Evolutionary conservation across 2,329 filamentous ascomycete genomes (phyloP).

Genomic region (Calonectria pauciramosa): DNA sequence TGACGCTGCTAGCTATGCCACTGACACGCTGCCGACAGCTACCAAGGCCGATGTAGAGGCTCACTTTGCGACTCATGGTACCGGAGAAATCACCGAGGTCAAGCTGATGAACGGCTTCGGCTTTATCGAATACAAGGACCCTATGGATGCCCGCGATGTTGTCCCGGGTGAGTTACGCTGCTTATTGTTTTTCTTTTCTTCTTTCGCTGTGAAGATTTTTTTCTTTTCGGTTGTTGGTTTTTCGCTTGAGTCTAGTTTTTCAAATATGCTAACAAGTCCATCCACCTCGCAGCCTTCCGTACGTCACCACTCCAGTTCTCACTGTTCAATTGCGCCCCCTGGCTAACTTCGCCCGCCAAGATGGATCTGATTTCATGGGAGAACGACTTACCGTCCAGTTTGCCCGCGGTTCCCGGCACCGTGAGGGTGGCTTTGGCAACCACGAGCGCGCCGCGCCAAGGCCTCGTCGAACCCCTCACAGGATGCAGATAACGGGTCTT

Average conservation of each 20-base stretch:
- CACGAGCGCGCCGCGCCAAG: conserved; percentile 75
- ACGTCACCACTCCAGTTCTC: conserved; percentile 55
- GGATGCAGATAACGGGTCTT: conserved; percentile 98
- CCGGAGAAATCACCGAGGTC: conserved; percentile 97
- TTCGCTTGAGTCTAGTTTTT: background rate
- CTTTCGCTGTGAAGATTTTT: background rate
- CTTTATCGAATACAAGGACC: conserved; percentile 99
- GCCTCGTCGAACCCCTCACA: conserved; percentile 92
- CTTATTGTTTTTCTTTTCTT: background rate
- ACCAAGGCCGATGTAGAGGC: conserved; percentile 97
- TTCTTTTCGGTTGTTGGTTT: background rate
- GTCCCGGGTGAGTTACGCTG: conserved; percentile 83
- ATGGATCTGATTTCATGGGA: conserved; percentile 98
- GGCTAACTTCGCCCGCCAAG: conserved; percentile 61
- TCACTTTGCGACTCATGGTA: conserved; percentile 96
- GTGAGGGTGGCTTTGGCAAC: conserved; percentile 63
- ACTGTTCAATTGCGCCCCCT: conserved; percentile 28
- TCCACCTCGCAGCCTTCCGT: conserved; percentile 68
- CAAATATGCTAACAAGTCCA: conserved; percentile 36
- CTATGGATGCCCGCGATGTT: conserved; percentile 97
- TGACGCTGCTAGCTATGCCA: conserved; percentile 48
- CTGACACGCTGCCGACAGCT: conserved; percentile 74
- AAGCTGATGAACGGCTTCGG: conserved; percentile 99
- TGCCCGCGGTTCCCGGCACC: conserved; percentile 83
- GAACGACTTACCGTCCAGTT: conserved; percentile 98